Percentiles rank a stretch among this genome's conserved stretches.
phyloP scores from a whole-genome alignment of 1,139 yeast genomes.

The Waltiozyma sp. region DNA sequence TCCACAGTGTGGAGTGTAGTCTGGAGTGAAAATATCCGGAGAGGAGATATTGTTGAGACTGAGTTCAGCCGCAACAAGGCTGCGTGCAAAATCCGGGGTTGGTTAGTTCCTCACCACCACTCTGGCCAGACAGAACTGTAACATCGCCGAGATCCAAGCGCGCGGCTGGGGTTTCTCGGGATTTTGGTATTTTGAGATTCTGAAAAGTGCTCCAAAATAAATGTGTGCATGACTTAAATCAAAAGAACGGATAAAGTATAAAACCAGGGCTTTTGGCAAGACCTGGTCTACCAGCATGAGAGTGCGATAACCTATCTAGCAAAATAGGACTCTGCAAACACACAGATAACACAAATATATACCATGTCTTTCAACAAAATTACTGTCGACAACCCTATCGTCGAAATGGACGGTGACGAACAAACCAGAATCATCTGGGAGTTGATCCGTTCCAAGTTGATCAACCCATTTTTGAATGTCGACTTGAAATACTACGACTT shows the following conservation, averaged over 20 bases:
- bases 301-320: too few relatives aligned
- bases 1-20: not conserved
- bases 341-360: not conserved
- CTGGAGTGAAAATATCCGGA: not conserved
- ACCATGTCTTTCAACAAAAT: slow-evolving; percentile 29
- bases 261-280: not conserved
- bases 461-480: slow-evolving; percentile 59
- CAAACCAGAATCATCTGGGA: slow-evolving; percentile 83
- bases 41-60: too few relatives aligned
- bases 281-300: too few relatives aligned
- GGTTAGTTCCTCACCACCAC: too few relatives aligned
- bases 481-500: slow-evolving; percentile 70
- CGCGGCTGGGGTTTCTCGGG: not conserved
- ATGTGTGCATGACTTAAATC: not conserved
- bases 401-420: slow-evolving; percentile 80
- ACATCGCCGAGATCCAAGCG: not conserved
- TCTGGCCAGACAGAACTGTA: too few relatives aligned
- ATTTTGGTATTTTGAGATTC: not conserved
- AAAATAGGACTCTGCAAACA: not conserved
- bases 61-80: too few relatives aligned
- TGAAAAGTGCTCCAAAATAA: too few relatives aligned
- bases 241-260: not conserved
- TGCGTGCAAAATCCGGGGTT: too few relatives aligned
- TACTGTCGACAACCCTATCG: slow-evolving; percentile 60
- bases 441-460: slow-evolving; percentile 56